Evolutionary conservation across 257 asterid species (phyloP), one percentile per base, ranked within the genome.

Genomic region (Jaltomata sinuosa): DNA sequence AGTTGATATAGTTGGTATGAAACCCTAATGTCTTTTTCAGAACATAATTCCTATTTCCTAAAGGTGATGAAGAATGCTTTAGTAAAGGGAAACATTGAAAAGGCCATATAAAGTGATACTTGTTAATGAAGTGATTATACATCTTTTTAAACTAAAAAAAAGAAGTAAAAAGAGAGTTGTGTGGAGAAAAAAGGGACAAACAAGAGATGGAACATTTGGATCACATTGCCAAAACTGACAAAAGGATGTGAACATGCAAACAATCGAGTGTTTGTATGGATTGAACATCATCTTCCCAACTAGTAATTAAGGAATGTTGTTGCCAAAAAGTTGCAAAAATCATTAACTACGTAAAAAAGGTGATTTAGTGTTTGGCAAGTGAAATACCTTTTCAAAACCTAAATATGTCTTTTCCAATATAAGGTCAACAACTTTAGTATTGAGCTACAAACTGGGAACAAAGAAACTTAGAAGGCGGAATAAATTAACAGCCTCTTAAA

Each of bases 1-100:
- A 83, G 45, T 42, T 42, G 81, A 83, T 78, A 68, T 77, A 77
- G 88, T 83, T 83, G 88, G 88, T 78, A 79, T 83, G 83, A 78
- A 38, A 67, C 21, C 19, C 31, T 3, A 18, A 64, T 79, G 81
- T 83, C 40, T 65, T 77, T 77, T 65, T 71, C 49, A 36, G 19
- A 55, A 32, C 2, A 77, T 36, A 86, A 64, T 82, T 85, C 57
- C 83, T 31, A 85, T 71, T 61, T 85, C 61, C 80, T 50, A 8
- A 18, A 71, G 68, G 85, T 40, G 84, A 74, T 83, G 76, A 76
- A 85, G 76, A 49, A 74, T 52, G 72, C 55, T 62, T 74, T 82
- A 82, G 79, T 19, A 77, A 42, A 74, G 68, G 31, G 80, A 62
- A 49, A 82, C 40, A 40, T 15, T 40, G 53, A 74, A 74, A 85